Percentiles rank a stretch among this genome's conserved stretches.
Conservation (phyloP, 106 monocot genomes). For the Dendrobium nobile region DNA sequence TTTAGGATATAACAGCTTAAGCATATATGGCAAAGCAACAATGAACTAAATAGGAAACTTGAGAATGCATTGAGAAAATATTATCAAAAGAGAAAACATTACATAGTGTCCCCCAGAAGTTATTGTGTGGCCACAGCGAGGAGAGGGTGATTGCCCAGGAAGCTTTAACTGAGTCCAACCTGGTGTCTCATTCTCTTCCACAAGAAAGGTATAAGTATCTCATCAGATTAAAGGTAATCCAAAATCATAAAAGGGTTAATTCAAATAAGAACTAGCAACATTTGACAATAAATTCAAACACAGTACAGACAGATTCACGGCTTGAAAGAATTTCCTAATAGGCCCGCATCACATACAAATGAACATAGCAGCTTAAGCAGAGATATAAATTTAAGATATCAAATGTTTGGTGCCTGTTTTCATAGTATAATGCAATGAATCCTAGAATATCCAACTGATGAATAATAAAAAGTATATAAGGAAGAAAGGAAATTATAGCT, state of each 20-base stretch:
- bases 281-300: neutral
- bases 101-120: slow-evolving; percentile 96
- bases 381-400: neutral
- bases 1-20: slow-evolving; percentile 1
- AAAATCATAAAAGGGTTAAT: neutral
- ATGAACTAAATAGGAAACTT: neutral
- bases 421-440: neutral
- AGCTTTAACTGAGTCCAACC: slow-evolving; percentile 98
- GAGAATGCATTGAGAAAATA: neutral
- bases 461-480: neutral
- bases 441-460: neutral
- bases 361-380: neutral
- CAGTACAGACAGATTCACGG: neutral
- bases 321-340: neutral
- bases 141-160: slow-evolving; percentile 84
- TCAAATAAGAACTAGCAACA: neutral
- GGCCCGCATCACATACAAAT: neutral
- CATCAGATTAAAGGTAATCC: neutral
- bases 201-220: slow-evolving; percentile 17
- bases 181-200: slow-evolving; percentile 88
- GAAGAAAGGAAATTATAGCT: neutral
- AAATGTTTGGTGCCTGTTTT: neutral
- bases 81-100: slow-evolving; percentile 15
- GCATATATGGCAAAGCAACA: neutral
- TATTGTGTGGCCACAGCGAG: slow-evolving; percentile 92